phyloP scores from a whole-genome alignment of 2,329 filamentous ascomycete genomes.

The Claviceps sp. region DNA sequence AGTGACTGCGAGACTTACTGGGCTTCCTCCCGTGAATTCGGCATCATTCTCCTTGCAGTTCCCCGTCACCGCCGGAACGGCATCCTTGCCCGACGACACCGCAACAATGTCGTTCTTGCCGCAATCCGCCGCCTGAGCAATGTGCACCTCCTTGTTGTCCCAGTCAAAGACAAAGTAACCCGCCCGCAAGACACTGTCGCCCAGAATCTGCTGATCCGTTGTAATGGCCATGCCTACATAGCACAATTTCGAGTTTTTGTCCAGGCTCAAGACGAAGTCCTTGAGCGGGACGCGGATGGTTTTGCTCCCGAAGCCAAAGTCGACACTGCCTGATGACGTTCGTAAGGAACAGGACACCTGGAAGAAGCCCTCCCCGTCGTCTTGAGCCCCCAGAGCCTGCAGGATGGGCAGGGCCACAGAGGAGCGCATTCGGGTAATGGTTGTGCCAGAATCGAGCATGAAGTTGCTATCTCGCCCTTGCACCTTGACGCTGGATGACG shows the following conservation, averaged over 20 bases:
- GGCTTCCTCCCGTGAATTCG: not conserved
- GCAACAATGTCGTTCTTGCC: conserved; percentile 24
- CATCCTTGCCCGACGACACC: conserved; percentile 18
- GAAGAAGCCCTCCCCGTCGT: conserved; percentile 30
- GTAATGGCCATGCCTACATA: conserved; percentile 27
- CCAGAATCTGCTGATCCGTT: conserved; percentile 29
- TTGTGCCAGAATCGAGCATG: conserved; percentile 40
- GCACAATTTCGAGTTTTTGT: conserved; percentile 21
- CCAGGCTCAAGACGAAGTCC: conserved; percentile 36
- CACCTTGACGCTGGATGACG: conserved; percentile 14
- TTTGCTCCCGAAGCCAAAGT: conserved; percentile 33
- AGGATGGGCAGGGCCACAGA: conserved; percentile 29
- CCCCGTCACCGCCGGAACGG: conserved; percentile 21
- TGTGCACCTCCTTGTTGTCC: conserved; percentile 27
- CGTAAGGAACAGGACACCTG: conserved; percentile 28
- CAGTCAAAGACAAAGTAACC: conserved; percentile 34
- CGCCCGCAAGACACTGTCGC: conserved; percentile 28
- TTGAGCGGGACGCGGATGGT: conserved; percentile 28
- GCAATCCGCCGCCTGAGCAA: conserved; percentile 28
- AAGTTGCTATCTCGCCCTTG: conserved; percentile 23
- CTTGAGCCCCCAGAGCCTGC: conserved; percentile 25
- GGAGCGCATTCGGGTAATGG: conserved; percentile 32
- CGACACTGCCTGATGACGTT: conserved; percentile 24
- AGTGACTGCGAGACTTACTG: not conserved
- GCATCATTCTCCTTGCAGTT: conserved; percentile 21